Evolutionary conservation across 2,329 filamentous ascomycete species (phyloP), one percentile per base, ranked within the genome.

Genomic region (Cryphonectria nitschkei): DNA sequence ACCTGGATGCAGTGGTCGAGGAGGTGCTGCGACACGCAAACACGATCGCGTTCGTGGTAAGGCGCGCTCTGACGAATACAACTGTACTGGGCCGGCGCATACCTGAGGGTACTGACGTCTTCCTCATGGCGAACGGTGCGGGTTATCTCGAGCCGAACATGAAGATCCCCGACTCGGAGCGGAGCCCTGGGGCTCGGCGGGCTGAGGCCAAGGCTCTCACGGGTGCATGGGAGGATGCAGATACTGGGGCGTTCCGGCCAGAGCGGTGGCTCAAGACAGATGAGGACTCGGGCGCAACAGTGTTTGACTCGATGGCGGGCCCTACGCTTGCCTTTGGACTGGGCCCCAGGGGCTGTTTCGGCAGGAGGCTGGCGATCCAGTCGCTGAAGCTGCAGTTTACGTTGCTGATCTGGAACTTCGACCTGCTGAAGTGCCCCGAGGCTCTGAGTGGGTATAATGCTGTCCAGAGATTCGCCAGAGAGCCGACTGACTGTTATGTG

Each of bases 111-210:
- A 81, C 80, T 13, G 79, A 82, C 19, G 75, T 84, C 58, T 82
- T 83, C 73, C 76, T 85, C 3, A 76, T 82, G 6, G 79, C 83
- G 68, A 83, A 84, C 71, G 69, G 81, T 0, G 75, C 80, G 0
- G 77, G 78, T 2, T 72, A 80, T 26, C 74, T 76, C 2, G 71
- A 75, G 66, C 78, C 79, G 0, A 75, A 74, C 0, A 50, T 79
- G 22, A 41, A 63, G 0, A 73, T 82, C 0, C 69, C 74, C 11
- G 80, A 82, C 65, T 29, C 73, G n/a, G n/a, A 60, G 29, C 76
- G 80, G 9, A 78, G 77, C 37, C 61, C 74, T 0, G 75, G 74
- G 3, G 76, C 75, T n/a, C 73, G 73, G 16, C 26, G 54, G 29
- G 54, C 54, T 32, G 67, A 72, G 29, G 75, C 74, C 69, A 77